Evolutionary conservation across 768 basidiomycete species (phyloP).

Genomic region (Pleurotus citrinopileatus): DNA sequence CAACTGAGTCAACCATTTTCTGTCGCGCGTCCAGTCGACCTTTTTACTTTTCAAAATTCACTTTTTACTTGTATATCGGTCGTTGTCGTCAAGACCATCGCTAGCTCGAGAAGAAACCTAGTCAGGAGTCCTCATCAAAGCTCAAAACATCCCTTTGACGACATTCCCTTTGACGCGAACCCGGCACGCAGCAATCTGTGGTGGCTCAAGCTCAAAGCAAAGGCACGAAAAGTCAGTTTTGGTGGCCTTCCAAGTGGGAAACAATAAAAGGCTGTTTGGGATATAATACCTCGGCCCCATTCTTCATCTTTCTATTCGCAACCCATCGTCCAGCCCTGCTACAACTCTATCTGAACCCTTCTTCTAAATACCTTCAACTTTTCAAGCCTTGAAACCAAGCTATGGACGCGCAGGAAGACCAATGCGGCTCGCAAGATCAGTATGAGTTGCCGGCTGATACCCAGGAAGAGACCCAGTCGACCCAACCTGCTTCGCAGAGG

Average conservation of each 20-base stretch:
- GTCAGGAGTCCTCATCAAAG: not conserved
- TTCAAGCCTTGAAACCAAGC: too few species aligned
- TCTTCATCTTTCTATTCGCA: not conserved
- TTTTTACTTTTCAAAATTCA: not conserved
- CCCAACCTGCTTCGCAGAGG: constrained; percentile 38
- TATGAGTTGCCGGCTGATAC: constrained; percentile 27
- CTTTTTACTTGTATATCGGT: constrained; percentile 1
- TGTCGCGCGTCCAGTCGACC: not conserved
- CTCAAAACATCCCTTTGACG: too few species aligned
- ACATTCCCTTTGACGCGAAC: constrained; percentile 8
- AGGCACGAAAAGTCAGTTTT: not conserved
- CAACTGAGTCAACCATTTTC: not conserved
- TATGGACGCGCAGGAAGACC: not conserved
- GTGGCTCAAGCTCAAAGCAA: not conserved
- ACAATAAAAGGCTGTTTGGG: constrained; percentile 7
- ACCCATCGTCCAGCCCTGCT: not conserved
- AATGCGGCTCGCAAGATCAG: not conserved
- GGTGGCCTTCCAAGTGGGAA: constrained; percentile 8
- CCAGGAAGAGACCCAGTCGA: constrained; percentile 40
- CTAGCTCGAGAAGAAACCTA: not conserved
- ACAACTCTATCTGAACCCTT: not conserved
- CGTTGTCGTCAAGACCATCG: not conserved
- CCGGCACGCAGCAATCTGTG: not conserved
- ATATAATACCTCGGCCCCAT: constrained; percentile 5
- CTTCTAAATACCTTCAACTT: too few species aligned